Evolutionary conservation across 1,284 basidiomycete genomes (phyloP), one percentile per base, ranked within the genome.

Genomic region (Apiotrichum sp.): DNA sequence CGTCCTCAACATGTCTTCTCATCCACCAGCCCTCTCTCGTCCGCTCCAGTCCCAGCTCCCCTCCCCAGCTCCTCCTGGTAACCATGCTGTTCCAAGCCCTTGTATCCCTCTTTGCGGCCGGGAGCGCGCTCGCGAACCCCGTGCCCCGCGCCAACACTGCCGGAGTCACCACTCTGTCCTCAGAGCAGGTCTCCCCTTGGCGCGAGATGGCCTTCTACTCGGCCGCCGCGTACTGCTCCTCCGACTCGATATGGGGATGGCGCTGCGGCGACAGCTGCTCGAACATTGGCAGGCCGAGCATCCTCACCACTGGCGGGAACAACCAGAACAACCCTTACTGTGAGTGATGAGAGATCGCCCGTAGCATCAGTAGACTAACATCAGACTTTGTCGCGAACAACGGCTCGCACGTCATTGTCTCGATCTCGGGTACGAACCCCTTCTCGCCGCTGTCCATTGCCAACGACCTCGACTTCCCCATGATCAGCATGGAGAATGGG

Each of bases 391-490:
- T 56, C 11, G 56, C 48, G 31, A 47, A 55, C 38, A 54, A 60
- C 10, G 51, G 52, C 44, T 42, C 48, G 10, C 52, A 51, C 22
- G 36, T 60, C 38, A 31, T 65, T 13, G 52, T 68, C n/a, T 47
- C 61, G 16, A 56, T 68, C 33, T 35, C 61, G 3, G 66, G 66
- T 6, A 66, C 66, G 32, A 58, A 58, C 49, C 55, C 61, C 47
- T 29, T 49, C 10, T 50, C 43, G 14, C n/a, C 45, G 7, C 2
- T 29, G 6, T 63, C 61, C 3, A 53, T 64, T 56, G 55, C 42
- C n/a, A 51, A 62, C 52, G 65, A 66, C 50, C 47, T 65, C 29
- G 56, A 64, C 50, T 57, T 62, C 56, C 31, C 42, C 57, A 6
- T 36, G 44, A 8, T 3, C 22, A 1, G 46, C 7, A 40, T 52